Conservation (phyloP, 2,329 filamentous ascomycete genomes). For the Botrytis tulipae region DNA sequence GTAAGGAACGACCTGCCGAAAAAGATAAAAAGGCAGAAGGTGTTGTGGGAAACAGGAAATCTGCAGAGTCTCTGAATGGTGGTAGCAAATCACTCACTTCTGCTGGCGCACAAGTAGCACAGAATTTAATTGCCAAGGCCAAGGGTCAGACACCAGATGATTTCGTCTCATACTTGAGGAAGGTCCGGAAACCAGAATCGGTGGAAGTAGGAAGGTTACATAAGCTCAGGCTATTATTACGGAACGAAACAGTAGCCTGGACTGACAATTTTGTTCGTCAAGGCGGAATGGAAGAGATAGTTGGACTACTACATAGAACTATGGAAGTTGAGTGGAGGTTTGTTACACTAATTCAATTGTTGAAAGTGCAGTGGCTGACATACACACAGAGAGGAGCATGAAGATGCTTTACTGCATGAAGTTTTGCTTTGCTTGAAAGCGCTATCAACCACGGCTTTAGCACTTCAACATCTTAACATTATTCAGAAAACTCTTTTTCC, state of each 20-base stretch:
- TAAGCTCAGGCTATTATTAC: conserved; percentile 82
- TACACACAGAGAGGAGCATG: conserved; percentile 77
- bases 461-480: conserved; percentile 74
- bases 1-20: conserved; percentile 61
- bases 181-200: conserved; percentile 74
- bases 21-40: conserved; percentile 69
- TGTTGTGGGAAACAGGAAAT: conserved; percentile 66
- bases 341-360: conserved; percentile 37
- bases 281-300: conserved; percentile 89
- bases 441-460: conserved; percentile 85
- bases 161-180: conserved; percentile 81
- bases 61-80: conserved; percentile 65
- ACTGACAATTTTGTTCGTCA: conserved; percentile 87
- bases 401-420: conserved; percentile 90
- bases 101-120: conserved; percentile 54
- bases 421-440: conserved; percentile 91
- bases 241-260: conserved; percentile 95
- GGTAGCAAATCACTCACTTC: conserved; percentile 57
- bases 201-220: conserved; percentile 95
- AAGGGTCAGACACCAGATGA: conserved; percentile 75
- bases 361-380: conserved; percentile 43
- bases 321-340: conserved; percentile 96
- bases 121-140: conserved; percentile 62
- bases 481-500: conserved; percentile 83
- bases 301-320: conserved; percentile 82